Percentiles rank a stretch among this genome's conserved stretches.
Evolutionary conservation across 192 early-diverging fungal species (phyloP).

Genomic region (Martensiomyces pterosporus): DNA sequence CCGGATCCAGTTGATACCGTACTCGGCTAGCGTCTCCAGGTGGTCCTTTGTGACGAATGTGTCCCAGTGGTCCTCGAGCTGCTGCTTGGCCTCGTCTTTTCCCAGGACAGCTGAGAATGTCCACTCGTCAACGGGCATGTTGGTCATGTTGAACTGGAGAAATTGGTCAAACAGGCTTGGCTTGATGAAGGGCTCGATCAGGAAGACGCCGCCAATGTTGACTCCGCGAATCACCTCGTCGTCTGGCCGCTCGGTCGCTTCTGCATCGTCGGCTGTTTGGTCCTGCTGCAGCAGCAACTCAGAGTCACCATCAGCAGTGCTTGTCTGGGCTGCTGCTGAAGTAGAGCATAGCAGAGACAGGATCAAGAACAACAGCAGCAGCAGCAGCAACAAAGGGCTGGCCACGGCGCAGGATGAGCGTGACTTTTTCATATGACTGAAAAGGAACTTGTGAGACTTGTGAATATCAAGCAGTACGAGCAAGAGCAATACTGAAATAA

Average conservation of each 20-base stretch:
- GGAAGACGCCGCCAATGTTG: constrained; percentile 56
- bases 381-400: too few species aligned
- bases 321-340: background rate
- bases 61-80: constrained; percentile 53
- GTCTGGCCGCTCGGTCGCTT: constrained; percentile 14
- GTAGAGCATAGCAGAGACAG: too few species aligned
- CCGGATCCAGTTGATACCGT: constrained; percentile 53
- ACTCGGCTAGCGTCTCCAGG: constrained; percentile 40
- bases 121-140: constrained; percentile 54
- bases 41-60: constrained; percentile 54
- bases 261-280: too few species aligned
- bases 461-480: too few species aligned
- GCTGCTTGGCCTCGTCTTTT: constrained; percentile 34
- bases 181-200: constrained; percentile 57
- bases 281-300: background rate
- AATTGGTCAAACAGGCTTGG: constrained; percentile 51
- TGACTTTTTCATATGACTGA: too few species aligned
- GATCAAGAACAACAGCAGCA: too few species aligned
- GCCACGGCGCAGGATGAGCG: too few species aligned
- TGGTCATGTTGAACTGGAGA: constrained; percentile 13
- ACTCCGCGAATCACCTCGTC: constrained; percentile 47
- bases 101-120: constrained; percentile 43
- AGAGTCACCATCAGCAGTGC: background rate
- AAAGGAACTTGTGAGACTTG: too few species aligned
- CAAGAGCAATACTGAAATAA: too few species aligned